These are phyloP conservation scores for Diaporthe eres DNA, from an alignment of 2,329 filamentous ascomycete genomes.

Conservation along the genomic window DNA sequence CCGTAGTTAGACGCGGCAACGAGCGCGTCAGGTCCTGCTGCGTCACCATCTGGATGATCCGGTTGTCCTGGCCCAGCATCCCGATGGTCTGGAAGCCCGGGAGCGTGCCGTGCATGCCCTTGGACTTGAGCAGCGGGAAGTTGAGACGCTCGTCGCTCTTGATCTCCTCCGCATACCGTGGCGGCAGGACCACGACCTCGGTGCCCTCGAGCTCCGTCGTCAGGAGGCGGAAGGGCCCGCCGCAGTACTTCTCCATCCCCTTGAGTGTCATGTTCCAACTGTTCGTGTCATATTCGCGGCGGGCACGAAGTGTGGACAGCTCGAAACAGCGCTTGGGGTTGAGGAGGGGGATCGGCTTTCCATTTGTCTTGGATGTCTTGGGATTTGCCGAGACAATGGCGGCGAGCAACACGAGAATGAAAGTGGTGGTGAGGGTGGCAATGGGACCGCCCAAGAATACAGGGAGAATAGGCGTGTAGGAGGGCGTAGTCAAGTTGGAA, in stretches of 20 bases:
- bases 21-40: constrained; percentile 30
- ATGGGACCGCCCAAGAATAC: not conserved
- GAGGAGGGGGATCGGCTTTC: not conserved
- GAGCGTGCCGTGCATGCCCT: not conserved
- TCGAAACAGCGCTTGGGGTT: constrained; percentile 25
- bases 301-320: not conserved
- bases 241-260: not conserved
- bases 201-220: not conserved
- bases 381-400: not conserved
- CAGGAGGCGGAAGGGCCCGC: constrained; percentile 10
- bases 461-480: not conserved
- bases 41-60: constrained; percentile 9
- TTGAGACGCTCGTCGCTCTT: constrained; percentile 25
- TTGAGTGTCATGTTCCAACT: constrained; percentile 18
- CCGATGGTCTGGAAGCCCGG: not conserved
- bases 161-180: constrained; percentile 6
- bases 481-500: not conserved
- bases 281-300: constrained; percentile 18
- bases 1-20: constrained; percentile 8
- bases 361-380: not conserved
- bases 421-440: not conserved
- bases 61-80: constrained; percentile 6
- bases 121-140: constrained; percentile 1
- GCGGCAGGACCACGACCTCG: constrained; percentile 14
- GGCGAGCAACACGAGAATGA: not conserved